phyloP scores from a whole-genome alignment of 345 rosid genomes.

The Durio zibethinus region DNA sequence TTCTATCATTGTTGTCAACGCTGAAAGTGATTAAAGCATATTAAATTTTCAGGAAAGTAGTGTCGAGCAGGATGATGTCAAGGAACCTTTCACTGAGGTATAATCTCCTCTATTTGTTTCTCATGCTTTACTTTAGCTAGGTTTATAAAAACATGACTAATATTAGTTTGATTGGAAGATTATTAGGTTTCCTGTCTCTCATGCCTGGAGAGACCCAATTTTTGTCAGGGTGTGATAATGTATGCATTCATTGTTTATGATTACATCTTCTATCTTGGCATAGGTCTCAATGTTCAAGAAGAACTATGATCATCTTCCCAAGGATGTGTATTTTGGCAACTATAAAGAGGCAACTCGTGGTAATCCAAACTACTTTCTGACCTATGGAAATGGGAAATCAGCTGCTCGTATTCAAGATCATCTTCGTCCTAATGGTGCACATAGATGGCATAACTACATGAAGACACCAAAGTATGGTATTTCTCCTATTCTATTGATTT shows the following conservation, averaged over 20 bases:
- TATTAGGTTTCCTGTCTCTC: conserved; percentile 6
- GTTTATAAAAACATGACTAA: neutral
- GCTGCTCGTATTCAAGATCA: too few relatives aligned
- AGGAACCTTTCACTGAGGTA: conserved; percentile 95
- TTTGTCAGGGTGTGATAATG: neutral
- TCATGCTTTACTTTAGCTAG: neutral
- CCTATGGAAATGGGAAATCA: too few relatives aligned
- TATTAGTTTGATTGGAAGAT: conserved; percentile 14
- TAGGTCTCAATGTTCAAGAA: too few relatives aligned
- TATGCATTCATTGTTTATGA: neutral
- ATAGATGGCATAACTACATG: too few relatives aligned
- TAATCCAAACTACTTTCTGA: too few relatives aligned
- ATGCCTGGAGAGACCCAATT: too few relatives aligned
- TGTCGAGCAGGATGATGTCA: conserved; percentile 79
- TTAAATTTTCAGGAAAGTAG: conserved; percentile 75
- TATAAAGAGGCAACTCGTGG: too few relatives aligned
- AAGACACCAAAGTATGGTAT: too few relatives aligned
- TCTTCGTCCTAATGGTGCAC: too few relatives aligned
- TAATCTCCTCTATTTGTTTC: neutral
- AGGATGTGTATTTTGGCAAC: too few relatives aligned
- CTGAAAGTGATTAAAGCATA: conserved; percentile 14
- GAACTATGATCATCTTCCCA: too few relatives aligned
- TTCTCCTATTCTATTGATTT: neutral
- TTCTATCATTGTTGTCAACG: neutral
- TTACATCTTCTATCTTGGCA: conserved; percentile 8